Conservation (phyloP, 2,329 filamentous ascomycete species). For the Botrytis sinoallii region DNA sequence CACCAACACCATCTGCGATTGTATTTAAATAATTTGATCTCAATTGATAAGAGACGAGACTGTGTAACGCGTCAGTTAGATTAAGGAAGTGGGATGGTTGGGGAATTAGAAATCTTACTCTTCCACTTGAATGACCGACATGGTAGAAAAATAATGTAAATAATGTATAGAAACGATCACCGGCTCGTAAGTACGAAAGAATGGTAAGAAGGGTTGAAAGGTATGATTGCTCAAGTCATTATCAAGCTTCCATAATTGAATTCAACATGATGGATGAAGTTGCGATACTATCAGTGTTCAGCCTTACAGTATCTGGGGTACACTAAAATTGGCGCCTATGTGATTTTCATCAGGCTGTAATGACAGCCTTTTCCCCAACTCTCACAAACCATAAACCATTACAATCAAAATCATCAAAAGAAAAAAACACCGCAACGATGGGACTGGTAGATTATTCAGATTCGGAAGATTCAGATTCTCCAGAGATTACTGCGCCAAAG, state of each 20-base stretch:
- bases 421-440: conserved; percentile 43
- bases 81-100: background rate
- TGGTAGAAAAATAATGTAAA: conserved; percentile 20
- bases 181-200: conserved; percentile 7
- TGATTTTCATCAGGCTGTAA: conserved; percentile 3
- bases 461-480: conserved; percentile 60
- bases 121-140: conserved; percentile 41
- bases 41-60: conserved; percentile 78
- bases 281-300: conserved; percentile 14
- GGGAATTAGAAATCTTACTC: conserved; percentile 34
- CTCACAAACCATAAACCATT: background rate
- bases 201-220: background rate
- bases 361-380: conserved; percentile 1
- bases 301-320: conserved; percentile 12
- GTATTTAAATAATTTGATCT: conserved; percentile 76
- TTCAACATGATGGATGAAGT: conserved; percentile 2
- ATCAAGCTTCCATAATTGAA: background rate
- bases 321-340: conserved; percentile 3
- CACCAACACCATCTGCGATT: conserved; percentile 79
- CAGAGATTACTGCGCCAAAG: conserved; percentile 40
- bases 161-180: background rate
- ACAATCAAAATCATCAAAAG: conserved; percentile 10
- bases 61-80: conserved; percentile 38
- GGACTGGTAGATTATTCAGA: conserved; percentile 69
- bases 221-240: background rate